Base-by-base conservation (phyloP, 2,329 filamentous ascomycete genomes). In the Tolypocladium tropicale region DNA sequence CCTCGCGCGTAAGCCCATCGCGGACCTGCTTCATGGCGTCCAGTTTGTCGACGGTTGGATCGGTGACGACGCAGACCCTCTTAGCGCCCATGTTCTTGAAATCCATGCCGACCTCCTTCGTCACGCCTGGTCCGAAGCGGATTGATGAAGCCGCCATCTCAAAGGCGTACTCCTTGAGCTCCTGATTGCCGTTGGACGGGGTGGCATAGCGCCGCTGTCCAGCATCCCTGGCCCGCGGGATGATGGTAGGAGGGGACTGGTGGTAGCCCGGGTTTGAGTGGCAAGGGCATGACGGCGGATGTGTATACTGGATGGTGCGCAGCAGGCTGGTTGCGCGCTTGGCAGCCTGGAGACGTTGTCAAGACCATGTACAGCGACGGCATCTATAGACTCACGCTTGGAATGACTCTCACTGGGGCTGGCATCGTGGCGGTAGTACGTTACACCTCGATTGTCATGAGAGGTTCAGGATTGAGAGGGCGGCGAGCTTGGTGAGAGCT, bases 141-240 rank as follows among this genome's bases (percentile, higher is more conserved):
- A 99, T 96, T 32, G 88, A 90, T 1, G 90, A 95, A 1, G 94
- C 91, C 0, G 94, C 94, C 93, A 99, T 95, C 72, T 99, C 94
- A 68, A 99, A 99, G 16, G 94, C 94, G 74, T 99, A 99, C 71
- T 99, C 94, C 70, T 95, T 96, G 66, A 91, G 80, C 10, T 79
- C 74, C 32, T 58, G 53, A 23, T 88, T 75, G 23, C 67, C 61
- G 41, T 65, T 66, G 34, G 88, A 75, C 0, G 92, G 90, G 0
- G 90, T 93, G n/a, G 90, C 91, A 70, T 82, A 85, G 53, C 76
- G 76, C 36, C 82, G 70, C 28, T 62, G 59, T 34, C 65, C 73
- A 36, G 72, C 61, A 61, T 71, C 57, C 61, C 66, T 59, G 51
- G 66, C 70, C 56, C 74, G 77, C 25, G 78, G 78, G 18, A 77